Percentiles rank a stretch among this genome's conserved stretches.
These are phyloP conservation scores for Neoboletus subvelutipes DNA, from an alignment of 768 basidiomycete species.

Conservation along the genomic window DNA sequence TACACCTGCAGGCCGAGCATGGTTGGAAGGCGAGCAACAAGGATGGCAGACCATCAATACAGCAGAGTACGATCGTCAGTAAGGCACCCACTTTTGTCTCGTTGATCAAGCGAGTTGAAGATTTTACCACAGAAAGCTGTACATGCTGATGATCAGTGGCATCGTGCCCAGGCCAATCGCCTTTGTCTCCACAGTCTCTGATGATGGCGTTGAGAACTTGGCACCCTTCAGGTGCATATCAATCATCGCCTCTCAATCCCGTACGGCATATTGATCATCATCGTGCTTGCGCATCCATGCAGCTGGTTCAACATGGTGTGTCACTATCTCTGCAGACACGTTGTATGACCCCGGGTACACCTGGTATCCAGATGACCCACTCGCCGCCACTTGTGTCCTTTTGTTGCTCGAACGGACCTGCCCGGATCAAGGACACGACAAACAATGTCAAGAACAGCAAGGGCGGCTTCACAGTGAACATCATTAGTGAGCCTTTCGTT, in stretches of 20 bases:
- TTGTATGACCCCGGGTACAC: not conserved
- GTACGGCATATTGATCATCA: slow-evolving; percentile 5
- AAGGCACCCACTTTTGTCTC: not conserved
- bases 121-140: slow-evolving; percentile 22
- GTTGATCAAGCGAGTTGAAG: not conserved
- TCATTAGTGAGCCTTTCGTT: slow-evolving; percentile 52
- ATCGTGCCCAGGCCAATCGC: slow-evolving; percentile 47
- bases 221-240: slow-evolving; percentile 40
- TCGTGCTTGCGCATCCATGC: not conserved
- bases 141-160: slow-evolving; percentile 38
- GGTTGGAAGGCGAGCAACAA: slow-evolving; percentile 35
- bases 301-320: slow-evolving; percentile 33
- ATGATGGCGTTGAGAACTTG: slow-evolving; percentile 39
- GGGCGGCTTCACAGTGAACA: slow-evolving; percentile 51
- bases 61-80: slow-evolving; percentile 29
- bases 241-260: not conserved
- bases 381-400: slow-evolving; percentile 40
- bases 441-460: slow-evolving; percentile 46
- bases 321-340: not conserved
- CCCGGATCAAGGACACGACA: slow-evolving; percentile 42
- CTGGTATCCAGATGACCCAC: slow-evolving; percentile 16
- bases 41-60: slow-evolving; percentile 38
- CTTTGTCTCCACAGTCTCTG: slow-evolving; percentile 39
- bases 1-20: slow-evolving; percentile 30
- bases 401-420: slow-evolving; percentile 19